Base-by-base conservation (phyloP, 2,329 filamentous ascomycete species). In the Daldinia eschscholtzii region DNA sequence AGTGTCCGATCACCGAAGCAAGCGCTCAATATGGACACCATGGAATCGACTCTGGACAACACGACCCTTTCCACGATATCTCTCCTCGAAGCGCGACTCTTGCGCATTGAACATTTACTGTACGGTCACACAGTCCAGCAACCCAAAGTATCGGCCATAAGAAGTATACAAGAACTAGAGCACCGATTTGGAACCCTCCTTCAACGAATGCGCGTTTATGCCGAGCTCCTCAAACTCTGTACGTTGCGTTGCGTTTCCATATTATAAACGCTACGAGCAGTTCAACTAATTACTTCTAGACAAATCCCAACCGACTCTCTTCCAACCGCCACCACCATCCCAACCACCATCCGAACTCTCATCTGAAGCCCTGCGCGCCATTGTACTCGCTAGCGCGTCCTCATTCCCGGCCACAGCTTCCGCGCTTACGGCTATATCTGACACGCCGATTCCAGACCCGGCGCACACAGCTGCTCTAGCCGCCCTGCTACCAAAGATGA, bases 211-310 rank as follows among this genome's bases (percentile, higher is more conserved):
- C 85, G 86, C 57, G 86, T 88, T 61, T 89, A 89, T 71, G 83
- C 82, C 30, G 87, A 90, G 72, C 81, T 90, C 6, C 80, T 90
- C 41, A 86, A 86, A 74, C 87, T 90, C 28, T 88, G 88, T 89
- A 83, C 23, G 86, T 35, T 35, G 6, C 35, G 56, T 23, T 62
- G n/a, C 10, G 52, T n/a, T 18, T 37, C n/a, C 23, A n/a, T 46
- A 28, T 28, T 53, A 37, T 26, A n/a, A 46, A 15, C 10, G 18
- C 20, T 30, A 39, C 13, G 28, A 41, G 6, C 23, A 13, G 52
- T 28, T 20, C 23, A 46, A 50, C 71, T 68, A 53, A 72, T 61
- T 20, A 6, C 1, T 6, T 37, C 30, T 59, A 89, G 87, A 89
- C 74, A 85, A 84, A 70, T 77, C 82, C 6, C 81, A 87, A 50